Evolutionary conservation across 352 stramenopile species (phyloP).

Genomic region (Phytophthora pini): DNA sequence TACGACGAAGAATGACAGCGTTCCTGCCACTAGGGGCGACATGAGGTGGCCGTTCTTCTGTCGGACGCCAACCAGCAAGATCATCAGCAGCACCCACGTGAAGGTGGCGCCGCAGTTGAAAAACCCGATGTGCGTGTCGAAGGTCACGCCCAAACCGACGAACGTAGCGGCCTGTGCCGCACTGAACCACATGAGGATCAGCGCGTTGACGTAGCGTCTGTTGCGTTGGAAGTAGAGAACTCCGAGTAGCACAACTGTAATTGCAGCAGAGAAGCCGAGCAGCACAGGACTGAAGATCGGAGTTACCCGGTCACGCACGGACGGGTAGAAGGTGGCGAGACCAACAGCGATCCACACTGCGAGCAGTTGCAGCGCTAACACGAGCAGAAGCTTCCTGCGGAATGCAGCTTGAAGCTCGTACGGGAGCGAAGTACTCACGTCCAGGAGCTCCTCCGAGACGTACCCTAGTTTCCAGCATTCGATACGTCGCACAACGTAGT

Average conservation of each 20-base stretch:
- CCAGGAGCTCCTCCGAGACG: slow-evolving; percentile 28
- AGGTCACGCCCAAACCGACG: slow-evolving; percentile 34
- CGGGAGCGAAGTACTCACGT: slow-evolving; percentile 35
- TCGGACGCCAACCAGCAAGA: slow-evolving; percentile 28
- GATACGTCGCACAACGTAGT: slow-evolving; percentile 34
- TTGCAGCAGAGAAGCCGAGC: slow-evolving; percentile 10
- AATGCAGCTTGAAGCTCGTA: slow-evolving; percentile 37
- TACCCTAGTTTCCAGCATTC: slow-evolving; percentile 24
- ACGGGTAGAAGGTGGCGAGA: slow-evolving; percentile 28
- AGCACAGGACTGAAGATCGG: slow-evolving; percentile 21
- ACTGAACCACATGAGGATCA: slow-evolving; percentile 47
- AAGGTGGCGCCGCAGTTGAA: slow-evolving; percentile 51
- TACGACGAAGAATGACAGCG: slow-evolving; percentile 28
- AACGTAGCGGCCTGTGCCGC: slow-evolving; percentile 37
- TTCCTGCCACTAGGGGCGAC: slow-evolving; percentile 23
- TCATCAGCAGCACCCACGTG: slow-evolving; percentile 37
- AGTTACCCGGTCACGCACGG: slow-evolving; percentile 21
- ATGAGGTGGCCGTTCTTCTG: slow-evolving; percentile 29
- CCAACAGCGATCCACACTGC: slow-evolving; percentile 32
- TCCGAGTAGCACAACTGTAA: slow-evolving; percentile 31
- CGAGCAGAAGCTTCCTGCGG: slow-evolving; percentile 40
- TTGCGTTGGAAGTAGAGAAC: slow-evolving; percentile 42
- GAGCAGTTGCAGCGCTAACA: slow-evolving; percentile 40
- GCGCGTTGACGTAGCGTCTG: slow-evolving; percentile 33
- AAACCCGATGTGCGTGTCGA: slow-evolving; percentile 45